Evolutionary conservation across 1,284 basidiomycete species (phyloP).

Genomic region (Cryptococcus sp.): DNA sequence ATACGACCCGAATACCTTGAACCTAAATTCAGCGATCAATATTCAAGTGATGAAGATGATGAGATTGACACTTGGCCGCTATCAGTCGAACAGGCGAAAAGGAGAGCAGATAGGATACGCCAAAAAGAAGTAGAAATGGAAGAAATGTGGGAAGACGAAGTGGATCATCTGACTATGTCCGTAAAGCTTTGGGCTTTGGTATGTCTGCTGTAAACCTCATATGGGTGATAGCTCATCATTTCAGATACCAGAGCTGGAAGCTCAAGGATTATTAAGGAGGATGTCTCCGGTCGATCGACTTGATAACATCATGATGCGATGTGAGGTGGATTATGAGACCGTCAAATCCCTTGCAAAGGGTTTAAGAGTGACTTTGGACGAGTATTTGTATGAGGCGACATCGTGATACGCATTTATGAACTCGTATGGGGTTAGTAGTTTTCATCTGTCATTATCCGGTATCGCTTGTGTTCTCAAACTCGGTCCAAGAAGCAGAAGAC

Average conservation of each 20-base stretch:
- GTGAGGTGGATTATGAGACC: constrained; percentile 65
- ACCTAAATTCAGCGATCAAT: constrained; percentile 6
- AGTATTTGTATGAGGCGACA: constrained; percentile 64
- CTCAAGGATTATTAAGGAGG: constrained; percentile 63
- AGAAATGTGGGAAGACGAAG: constrained; percentile 41
- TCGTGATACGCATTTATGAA: background rate
- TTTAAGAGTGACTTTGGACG: constrained; percentile 60
- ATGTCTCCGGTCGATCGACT: constrained; percentile 53
- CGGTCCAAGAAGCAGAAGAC: no score
- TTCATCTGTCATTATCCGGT: no score
- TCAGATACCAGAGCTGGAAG: constrained; percentile 67
- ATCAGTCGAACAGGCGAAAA: constrained; percentile 12
- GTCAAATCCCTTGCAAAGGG: constrained; percentile 61
- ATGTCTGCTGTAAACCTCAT: constrained; percentile 28
- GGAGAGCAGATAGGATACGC: constrained; percentile 55
- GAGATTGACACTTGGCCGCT: constrained; percentile 13
- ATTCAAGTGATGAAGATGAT: constrained; percentile 13
- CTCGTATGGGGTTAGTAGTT: no score
- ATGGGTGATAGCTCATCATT: background rate
- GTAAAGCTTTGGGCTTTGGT: constrained; percentile 40
- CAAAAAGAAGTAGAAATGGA: constrained; percentile 62
- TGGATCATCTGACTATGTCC: constrained; percentile 36
- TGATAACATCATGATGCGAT: constrained; percentile 70
- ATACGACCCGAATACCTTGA: constrained; percentile 43
- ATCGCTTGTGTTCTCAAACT: no score